Conservation (phyloP, 768 basidiomycete species). For the Lentinula sp. region DNA sequence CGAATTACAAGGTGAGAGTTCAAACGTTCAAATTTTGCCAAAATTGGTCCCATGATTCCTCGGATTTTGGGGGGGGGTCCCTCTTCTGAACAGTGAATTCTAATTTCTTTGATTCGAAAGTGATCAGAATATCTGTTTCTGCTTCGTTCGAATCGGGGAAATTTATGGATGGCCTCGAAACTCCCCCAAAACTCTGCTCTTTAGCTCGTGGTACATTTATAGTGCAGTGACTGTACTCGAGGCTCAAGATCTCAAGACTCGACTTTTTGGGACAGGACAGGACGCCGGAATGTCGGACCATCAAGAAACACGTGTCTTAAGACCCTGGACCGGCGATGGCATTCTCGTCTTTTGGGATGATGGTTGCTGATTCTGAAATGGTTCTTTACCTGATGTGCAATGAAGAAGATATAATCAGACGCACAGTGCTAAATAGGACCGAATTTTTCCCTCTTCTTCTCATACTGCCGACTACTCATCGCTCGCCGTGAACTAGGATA, state of each 20-base stretch:
- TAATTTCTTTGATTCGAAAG: background rate
- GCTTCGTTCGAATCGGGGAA: background rate
- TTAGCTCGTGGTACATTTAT: background rate
- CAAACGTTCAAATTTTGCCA: too few relatives aligned
- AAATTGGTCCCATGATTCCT: too few relatives aligned
- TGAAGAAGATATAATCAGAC: background rate
- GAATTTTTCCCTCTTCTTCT: constrained; percentile 14
- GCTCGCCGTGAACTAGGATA: constrained; percentile 40
- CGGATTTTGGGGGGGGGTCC: too few relatives aligned
- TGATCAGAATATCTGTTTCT: too few relatives aligned
- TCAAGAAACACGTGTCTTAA: background rate
- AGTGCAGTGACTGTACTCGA: background rate
- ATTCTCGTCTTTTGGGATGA: constrained; percentile 1
- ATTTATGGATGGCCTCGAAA: background rate
- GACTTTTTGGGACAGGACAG: background rate
- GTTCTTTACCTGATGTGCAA: background rate
- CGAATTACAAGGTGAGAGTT: too few relatives aligned
- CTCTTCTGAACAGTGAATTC: background rate
- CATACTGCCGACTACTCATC: constrained; percentile 23
- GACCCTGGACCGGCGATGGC: background rate
- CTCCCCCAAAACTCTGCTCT: background rate
- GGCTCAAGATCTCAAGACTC: background rate
- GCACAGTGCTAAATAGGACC: background rate
- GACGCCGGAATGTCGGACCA: background rate
- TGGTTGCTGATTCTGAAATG: background rate